phyloP scores from a whole-genome alignment of 768 basidiomycete species.

The Fomitopsis pulvina region DNA sequence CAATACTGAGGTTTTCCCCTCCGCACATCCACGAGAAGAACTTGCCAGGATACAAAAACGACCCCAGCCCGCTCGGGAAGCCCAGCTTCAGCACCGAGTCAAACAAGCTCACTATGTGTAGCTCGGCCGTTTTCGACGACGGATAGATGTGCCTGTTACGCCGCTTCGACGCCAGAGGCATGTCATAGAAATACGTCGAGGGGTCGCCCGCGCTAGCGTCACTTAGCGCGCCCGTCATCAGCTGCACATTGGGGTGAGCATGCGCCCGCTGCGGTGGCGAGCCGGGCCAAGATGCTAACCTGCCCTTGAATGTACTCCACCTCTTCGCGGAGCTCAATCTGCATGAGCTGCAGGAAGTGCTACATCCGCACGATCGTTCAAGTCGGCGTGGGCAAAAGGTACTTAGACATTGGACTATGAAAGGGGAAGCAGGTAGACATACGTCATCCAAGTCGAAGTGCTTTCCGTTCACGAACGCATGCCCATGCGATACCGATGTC shows the following conservation, averaged over 20 bases:
- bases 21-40: conserved; percentile 2
- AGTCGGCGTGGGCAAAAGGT: not conserved
- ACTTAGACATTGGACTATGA: not conserved
- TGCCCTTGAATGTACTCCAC: conserved; percentile 67
- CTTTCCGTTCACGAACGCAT: conserved; percentile 88
- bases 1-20: not conserved
- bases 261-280: not conserved
- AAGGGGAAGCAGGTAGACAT: conserved; percentile 20
- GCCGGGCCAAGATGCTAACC: conserved; percentile 34
- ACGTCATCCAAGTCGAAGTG: conserved; percentile 65
- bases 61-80: conserved; percentile 32
- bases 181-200: conserved; percentile 83
- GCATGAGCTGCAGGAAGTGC: conserved; percentile 62
- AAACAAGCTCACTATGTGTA: conserved; percentile 49
- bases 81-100: conserved; percentile 44
- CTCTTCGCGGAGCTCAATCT: conserved; percentile 51
- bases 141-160: conserved; percentile 77
- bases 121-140: conserved; percentile 32
- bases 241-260: not conserved
- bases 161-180: conserved; percentile 61
- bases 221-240: conserved; percentile 38
- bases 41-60: conserved; percentile 65
- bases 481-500: conserved; percentile 40
- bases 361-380: conserved; percentile 26
- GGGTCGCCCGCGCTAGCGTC: conserved; percentile 47